These are phyloP conservation scores for Mentha longifolia DNA, from an alignment of 257 asterid species.

Conservation along the genomic window DNA sequence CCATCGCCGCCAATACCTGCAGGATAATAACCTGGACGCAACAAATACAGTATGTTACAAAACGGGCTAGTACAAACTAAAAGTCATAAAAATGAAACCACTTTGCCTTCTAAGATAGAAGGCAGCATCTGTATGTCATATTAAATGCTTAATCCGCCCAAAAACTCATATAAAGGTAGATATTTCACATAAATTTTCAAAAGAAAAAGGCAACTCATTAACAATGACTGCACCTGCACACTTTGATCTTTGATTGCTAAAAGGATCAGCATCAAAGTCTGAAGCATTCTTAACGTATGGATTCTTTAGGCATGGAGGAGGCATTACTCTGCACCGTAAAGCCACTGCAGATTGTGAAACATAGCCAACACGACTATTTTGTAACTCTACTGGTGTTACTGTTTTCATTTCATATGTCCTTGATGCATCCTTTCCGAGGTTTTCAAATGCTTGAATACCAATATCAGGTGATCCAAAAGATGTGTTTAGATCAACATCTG, in stretches of 20 bases:
- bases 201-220: not conserved
- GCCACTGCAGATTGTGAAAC: conserved; percentile 98
- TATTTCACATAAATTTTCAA: conserved; percentile 2
- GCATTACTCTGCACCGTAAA: conserved; percentile 93
- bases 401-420: conserved; percentile 44
- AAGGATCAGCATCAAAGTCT: conserved; percentile 62
- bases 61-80: not conserved
- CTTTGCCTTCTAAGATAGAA: conserved; percentile 5
- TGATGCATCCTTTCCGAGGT: conserved; percentile 35
- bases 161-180: conserved; percentile 15
- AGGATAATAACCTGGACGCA: conserved; percentile 47
- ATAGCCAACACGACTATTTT: conserved; percentile 56
- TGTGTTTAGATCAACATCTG: conserved; percentile 47
- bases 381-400: conserved; percentile 41
- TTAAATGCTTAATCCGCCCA: not conserved
- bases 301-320: conserved; percentile 92
- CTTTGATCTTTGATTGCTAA: conserved; percentile 74
- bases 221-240: conserved; percentile 63
- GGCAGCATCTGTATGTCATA: not conserved
- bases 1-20: conserved; percentile 19
- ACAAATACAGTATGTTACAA: conserved; percentile 7
- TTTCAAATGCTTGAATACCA: conserved; percentile 41
- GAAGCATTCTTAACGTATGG: conserved; percentile 69
- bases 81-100: not conserved
- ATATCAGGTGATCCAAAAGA: conserved; percentile 39